phyloP scores from a whole-genome alignment of 140 eudicot genomes.

The Flaveria floridana region DNA sequence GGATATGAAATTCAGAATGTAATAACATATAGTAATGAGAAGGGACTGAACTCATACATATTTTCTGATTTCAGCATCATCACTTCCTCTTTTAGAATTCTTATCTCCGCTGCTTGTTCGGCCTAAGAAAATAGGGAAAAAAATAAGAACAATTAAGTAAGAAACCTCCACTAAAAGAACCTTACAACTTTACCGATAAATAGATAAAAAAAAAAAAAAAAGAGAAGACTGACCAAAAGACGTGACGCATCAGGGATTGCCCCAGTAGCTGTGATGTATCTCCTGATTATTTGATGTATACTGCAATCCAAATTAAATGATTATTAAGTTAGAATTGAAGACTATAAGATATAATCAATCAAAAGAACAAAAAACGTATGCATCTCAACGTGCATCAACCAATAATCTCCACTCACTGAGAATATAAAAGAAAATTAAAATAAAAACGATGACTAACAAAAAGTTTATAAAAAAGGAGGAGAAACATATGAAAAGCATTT shows the following conservation, averaged over 20 bases:
- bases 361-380: background rate
- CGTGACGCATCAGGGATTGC: slow-evolving; percentile 15
- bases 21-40: background rate
- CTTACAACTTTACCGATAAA: slow-evolving; percentile 3
- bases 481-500: background rate
- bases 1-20: background rate
- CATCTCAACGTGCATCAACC: background rate
- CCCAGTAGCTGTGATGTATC: slow-evolving; percentile 24
- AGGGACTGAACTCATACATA: slow-evolving; percentile 3
- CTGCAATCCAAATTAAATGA: slow-evolving; percentile 16
- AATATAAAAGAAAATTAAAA: background rate
- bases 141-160: background rate
- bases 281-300: slow-evolving; percentile 13
- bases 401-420: background rate
- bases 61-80: slow-evolving; percentile 21
- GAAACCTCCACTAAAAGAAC: background rate
- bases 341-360: background rate
- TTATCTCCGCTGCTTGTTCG: slow-evolving; percentile 23
- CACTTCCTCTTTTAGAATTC: slow-evolving; percentile 22
- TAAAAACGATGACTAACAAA: background rate
- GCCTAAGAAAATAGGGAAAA: slow-evolving; percentile 14
- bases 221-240: slow-evolving; percentile 8
- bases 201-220: background rate
- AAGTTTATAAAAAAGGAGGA: background rate
- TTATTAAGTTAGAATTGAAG: background rate